Percentiles rank a stretch among this genome's conserved stretches.
These are phyloP conservation scores for Onygenales sp. DNA, from an alignment of 2,329 filamentous ascomycete genomes.

Conservation along the genomic window DNA sequence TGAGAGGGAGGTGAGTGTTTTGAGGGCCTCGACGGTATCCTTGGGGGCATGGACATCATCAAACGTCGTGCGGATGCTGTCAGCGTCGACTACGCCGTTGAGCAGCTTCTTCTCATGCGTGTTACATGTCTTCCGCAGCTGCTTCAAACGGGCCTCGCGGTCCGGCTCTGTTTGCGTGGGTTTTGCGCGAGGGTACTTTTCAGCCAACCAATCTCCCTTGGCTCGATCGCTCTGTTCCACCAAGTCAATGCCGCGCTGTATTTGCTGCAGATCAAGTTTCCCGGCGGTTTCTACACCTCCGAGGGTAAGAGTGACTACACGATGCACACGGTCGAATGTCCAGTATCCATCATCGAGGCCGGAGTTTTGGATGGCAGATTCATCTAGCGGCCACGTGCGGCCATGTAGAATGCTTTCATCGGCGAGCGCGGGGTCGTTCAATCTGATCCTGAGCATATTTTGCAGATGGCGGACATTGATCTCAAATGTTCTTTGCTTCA, in stretches of 20 bases:
- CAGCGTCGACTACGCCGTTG: constrained; percentile 69
- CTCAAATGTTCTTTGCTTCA: constrained; percentile 38
- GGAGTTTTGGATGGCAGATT: constrained; percentile 22
- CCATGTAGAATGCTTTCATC: constrained; percentile 18
- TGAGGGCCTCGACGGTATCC: constrained; percentile 78
- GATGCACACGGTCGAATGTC: constrained; percentile 52
- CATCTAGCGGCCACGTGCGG: constrained; percentile 22
- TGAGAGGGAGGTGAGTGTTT: constrained; percentile 79
- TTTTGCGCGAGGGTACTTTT: constrained; percentile 22
- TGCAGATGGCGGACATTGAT: constrained; percentile 59
- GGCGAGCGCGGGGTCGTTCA: constrained; percentile 22
- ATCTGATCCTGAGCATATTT: constrained; percentile 46
- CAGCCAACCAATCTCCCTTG: constrained; percentile 26
- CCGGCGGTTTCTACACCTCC: constrained; percentile 38
- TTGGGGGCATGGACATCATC: constrained; percentile 71
- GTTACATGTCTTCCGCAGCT: constrained; percentile 51
- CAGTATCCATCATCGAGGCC: constrained; percentile 46
- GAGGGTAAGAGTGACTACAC: constrained; percentile 45
- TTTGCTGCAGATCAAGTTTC: constrained; percentile 29
- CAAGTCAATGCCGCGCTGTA: constrained; percentile 25
- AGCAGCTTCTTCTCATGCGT: constrained; percentile 76
- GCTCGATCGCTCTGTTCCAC: constrained; percentile 33
- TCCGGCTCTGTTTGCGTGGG: constrained; percentile 24
- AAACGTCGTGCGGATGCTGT: constrained; percentile 79
- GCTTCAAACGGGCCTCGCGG: constrained; percentile 35